phyloP scores from a whole-genome alignment of 2,329 filamentous ascomycete genomes.

The Dactylonectria macrodidyma region DNA sequence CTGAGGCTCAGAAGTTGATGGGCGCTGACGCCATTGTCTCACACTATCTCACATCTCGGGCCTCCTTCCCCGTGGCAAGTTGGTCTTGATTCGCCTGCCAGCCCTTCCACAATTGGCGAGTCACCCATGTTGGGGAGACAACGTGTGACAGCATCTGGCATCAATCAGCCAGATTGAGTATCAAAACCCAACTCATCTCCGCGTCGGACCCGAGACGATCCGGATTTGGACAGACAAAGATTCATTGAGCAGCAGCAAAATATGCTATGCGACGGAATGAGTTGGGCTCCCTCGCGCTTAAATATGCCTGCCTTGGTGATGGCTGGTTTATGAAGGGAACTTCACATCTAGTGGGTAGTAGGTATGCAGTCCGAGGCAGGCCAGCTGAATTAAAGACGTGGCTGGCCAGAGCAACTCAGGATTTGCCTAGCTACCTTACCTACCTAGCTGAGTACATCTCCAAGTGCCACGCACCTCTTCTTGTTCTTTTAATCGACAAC shows the following conservation, averaged over 20 bases:
- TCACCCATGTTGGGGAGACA: conserved; percentile 5
- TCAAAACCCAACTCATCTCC: not conserved
- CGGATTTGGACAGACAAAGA: not conserved
- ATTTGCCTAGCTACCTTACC: not conserved
- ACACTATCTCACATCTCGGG: conserved; percentile 26
- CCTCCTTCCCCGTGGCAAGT: conserved; percentile 10
- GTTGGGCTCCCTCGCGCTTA: not conserved
- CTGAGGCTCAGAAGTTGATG: conserved; percentile 25
- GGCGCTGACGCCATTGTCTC: conserved; percentile 34
- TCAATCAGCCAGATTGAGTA: not conserved
- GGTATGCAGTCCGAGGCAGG: not conserved
- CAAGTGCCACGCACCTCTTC: not conserved
- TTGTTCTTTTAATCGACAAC: not conserved
- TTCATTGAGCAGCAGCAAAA: not conserved
- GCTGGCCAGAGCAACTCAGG: not conserved
- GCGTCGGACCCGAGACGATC: not conserved
- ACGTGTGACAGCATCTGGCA: not conserved
- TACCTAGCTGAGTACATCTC: not conserved
- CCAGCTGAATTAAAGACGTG: not conserved
- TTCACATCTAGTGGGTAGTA: not conserved
- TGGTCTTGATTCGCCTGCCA: conserved; percentile 3
- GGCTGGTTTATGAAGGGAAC: not conserved
- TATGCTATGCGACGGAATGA: not conserved
- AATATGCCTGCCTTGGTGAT: not conserved
- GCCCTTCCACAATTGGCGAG: conserved; percentile 2